These are phyloP conservation scores for Talaromyces stipitatus DNA, from an alignment of 495 filamentous ascomycete species.

Conservation along the genomic window DNA sequence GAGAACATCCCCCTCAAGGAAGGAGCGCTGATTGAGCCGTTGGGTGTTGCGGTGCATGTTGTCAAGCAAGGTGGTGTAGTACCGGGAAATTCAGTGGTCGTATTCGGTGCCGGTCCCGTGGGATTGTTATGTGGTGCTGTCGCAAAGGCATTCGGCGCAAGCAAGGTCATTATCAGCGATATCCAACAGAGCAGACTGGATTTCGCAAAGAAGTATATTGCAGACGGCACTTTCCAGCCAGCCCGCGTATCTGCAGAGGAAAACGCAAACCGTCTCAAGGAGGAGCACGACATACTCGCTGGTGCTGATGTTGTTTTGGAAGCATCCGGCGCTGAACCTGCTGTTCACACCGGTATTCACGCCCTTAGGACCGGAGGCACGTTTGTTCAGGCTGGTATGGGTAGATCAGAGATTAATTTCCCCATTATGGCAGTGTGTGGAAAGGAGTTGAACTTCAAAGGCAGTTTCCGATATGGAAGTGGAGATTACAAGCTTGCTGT, in stretches of 20 bases:
- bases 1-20: conserved; percentile 38
- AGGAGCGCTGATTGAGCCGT: conserved; percentile 46
- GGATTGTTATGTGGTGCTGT: conserved; percentile 48
- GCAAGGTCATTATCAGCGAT: conserved; percentile 46
- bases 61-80: conserved; percentile 36
- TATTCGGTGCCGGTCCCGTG: conserved; percentile 49
- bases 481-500: conserved; percentile 51
- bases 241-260: conserved; percentile 24
- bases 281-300: conserved; percentile 33
- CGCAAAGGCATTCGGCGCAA: conserved; percentile 44
- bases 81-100: conserved; percentile 43
- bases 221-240: conserved; percentile 35
- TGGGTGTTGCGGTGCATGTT: conserved; percentile 50
- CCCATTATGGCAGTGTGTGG: conserved; percentile 50
- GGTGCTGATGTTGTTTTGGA: conserved; percentile 53
- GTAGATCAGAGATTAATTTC: conserved; percentile 45
- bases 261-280: conserved; percentile 34
- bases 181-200: conserved; percentile 42
- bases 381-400: conserved; percentile 56
- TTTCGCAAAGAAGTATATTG: conserved; percentile 44
- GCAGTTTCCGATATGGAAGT: conserved; percentile 46
- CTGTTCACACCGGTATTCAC: conserved; percentile 46
- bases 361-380: conserved; percentile 45
- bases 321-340: conserved; percentile 47
- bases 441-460: conserved; percentile 45